Conservation (phyloP, 73 alveolate species). For the Tetrahymena thermophila region DNA sequence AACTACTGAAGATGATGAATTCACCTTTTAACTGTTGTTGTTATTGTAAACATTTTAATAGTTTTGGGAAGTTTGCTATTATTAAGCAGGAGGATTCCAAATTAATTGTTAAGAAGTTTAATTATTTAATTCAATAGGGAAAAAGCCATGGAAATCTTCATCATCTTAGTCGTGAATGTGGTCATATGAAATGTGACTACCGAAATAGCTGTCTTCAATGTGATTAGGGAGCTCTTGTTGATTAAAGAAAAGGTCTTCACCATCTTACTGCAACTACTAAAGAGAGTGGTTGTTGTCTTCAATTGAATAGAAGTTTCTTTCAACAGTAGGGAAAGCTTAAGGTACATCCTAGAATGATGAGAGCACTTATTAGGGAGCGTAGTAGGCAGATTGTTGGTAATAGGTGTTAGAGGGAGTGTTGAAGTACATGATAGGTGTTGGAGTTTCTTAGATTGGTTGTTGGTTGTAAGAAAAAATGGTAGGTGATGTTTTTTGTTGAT, state of each 20-base stretch:
- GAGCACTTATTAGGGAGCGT: neutral
- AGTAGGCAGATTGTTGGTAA: neutral
- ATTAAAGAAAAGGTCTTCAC: slow-evolving; percentile 1
- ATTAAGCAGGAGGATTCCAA: neutral
- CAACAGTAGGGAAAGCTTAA: neutral
- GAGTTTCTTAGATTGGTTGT: neutral
- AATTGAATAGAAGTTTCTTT: neutral
- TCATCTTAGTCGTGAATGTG: neutral
- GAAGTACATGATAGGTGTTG: neutral
- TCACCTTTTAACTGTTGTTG: neutral
- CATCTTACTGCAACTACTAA: slow-evolving; percentile 1
- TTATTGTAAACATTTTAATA: neutral
- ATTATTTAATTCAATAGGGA: neutral
- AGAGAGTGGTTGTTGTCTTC: neutral
- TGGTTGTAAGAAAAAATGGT: neutral
- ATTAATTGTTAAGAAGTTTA: neutral
- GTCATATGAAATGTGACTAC: neutral
- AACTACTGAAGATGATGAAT: neutral
- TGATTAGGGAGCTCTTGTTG: neutral
- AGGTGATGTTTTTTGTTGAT: neutral
- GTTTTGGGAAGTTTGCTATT: neutral
- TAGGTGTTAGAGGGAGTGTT: neutral
- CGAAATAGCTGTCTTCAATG: neutral
- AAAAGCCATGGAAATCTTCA: neutral
- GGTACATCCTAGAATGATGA: neutral